phyloP scores from a whole-genome alignment of 73 alveolate species.

The Tetrahymena malaccensis region DNA sequence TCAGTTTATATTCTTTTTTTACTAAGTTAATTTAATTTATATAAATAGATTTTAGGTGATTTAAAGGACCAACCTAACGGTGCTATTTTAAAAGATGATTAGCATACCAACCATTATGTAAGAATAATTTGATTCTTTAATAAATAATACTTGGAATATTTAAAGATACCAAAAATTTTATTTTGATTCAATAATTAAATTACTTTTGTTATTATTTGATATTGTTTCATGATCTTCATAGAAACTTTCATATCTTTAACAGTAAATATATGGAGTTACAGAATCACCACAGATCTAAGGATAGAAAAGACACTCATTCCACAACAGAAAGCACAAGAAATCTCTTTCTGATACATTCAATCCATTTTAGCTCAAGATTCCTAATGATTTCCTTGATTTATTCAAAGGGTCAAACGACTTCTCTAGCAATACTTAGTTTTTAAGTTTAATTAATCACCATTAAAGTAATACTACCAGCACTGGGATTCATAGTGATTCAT shows the following conservation, averaged over 20 bases:
- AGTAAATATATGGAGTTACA: not conserved
- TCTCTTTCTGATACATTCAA: conserved; percentile 25
- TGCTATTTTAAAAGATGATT: not conserved
- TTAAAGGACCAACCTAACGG: not conserved
- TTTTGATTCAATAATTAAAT: not conserved
- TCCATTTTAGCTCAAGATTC: not conserved
- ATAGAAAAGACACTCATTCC: not conserved
- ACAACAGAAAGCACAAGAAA: conserved; percentile 29
- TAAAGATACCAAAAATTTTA: not conserved
- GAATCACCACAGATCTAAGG: not conserved
- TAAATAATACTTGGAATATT: not conserved
- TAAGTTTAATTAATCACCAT: not conserved
- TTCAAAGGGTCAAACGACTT: not conserved
- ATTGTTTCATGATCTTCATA: not conserved
- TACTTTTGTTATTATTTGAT: not conserved
- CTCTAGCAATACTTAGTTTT: not conserved
- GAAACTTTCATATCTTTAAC: not conserved
- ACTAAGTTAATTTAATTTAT: not conserved
- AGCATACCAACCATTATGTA: not conserved
- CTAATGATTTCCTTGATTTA: not conserved
- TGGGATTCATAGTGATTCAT: not conserved
- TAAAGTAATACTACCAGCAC: not conserved
- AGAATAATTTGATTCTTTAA: not conserved
- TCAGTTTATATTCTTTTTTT: not conserved
- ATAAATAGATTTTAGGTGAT: not conserved